Percentiles rank a stretch among this genome's conserved stretches.
These are phyloP conservation scores for Lepidium africanum DNA, from an alignment of 345 rosid genomes.

Conservation along the genomic window DNA sequence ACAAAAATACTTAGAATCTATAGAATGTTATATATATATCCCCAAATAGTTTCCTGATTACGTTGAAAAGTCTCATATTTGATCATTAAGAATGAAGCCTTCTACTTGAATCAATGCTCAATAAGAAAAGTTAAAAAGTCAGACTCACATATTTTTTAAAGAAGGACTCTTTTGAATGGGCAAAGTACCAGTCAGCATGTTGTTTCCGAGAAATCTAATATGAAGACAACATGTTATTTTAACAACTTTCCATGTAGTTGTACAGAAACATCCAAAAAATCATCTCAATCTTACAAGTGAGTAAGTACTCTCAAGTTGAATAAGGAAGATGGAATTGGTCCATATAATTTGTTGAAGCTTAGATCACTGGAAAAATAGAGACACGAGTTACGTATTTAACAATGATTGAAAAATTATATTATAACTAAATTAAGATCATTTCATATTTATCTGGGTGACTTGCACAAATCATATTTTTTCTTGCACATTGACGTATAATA, in stretches of 20 bases:
- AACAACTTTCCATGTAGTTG: neutral
- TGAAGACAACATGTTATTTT: neutral
- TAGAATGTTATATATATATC: too few species aligned
- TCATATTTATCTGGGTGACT: neutral
- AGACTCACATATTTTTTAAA: too few species aligned
- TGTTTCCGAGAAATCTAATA: slow-evolving; percentile 29
- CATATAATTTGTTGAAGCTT: slow-evolving; percentile 15
- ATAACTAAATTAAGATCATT: neutral
- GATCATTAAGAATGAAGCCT: too few species aligned
- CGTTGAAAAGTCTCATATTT: too few species aligned
- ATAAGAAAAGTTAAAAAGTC: too few species aligned
- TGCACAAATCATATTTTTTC: too few species aligned
- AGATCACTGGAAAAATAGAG: slow-evolving; percentile 5
- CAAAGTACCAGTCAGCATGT: too few species aligned
- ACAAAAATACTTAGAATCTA: too few species aligned
- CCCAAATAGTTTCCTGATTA: too few species aligned
- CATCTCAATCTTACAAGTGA: slow-evolving; percentile 37
- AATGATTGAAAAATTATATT: neutral
- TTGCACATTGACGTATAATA: too few species aligned
- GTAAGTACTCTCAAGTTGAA: slow-evolving; percentile 1
- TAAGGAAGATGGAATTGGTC: neutral
- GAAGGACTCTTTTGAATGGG: too few species aligned
- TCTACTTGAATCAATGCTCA: neutral
- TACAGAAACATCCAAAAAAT: neutral
- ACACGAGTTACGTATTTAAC: neutral